phyloP scores from a whole-genome alignment of 1,284 basidiomycete species.

The Cystobasidiaceae sp. region DNA sequence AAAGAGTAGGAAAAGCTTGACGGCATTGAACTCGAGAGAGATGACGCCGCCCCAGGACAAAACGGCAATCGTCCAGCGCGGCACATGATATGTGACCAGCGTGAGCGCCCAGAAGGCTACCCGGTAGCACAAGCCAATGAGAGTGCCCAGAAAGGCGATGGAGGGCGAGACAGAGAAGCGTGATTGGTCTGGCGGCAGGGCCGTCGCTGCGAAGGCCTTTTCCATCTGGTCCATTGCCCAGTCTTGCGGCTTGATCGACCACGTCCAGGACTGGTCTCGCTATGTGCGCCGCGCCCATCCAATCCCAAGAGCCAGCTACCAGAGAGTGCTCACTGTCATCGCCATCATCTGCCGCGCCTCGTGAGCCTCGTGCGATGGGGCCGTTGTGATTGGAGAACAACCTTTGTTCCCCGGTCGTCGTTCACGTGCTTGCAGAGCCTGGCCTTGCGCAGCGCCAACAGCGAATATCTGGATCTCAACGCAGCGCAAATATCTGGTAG shows the following conservation, averaged over 20 bases:
- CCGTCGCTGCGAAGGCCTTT: not conserved
- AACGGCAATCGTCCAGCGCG: slow-evolving; percentile 20
- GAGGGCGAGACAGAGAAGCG: slow-evolving; percentile 15
- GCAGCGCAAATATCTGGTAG: too few species aligned
- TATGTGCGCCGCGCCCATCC: too few species aligned
- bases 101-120: slow-evolving; percentile 19
- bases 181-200: not conserved
- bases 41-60: slow-evolving; percentile 29
- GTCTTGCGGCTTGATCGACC: too few species aligned
- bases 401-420: too few species aligned
- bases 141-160: slow-evolving; percentile 12
- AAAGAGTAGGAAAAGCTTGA: slow-evolving; percentile 31
- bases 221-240: too few species aligned
- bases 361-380: too few species aligned
- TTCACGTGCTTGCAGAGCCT: too few species aligned
- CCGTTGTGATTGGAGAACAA: too few species aligned
- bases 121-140: slow-evolving; percentile 15
- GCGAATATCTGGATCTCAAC: not conserved
- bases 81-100: slow-evolving; percentile 18
- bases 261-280: too few species aligned
- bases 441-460: not conserved
- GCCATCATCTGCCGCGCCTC: too few species aligned
- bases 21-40: slow-evolving; percentile 30
- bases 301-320: too few species aligned
- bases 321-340: too few species aligned